Percentiles rank a stretch among this genome's conserved stretches.
Evolutionary conservation across 139 green algal species (phyloP).

Genomic region (Chlorella vulgaris): DNA sequence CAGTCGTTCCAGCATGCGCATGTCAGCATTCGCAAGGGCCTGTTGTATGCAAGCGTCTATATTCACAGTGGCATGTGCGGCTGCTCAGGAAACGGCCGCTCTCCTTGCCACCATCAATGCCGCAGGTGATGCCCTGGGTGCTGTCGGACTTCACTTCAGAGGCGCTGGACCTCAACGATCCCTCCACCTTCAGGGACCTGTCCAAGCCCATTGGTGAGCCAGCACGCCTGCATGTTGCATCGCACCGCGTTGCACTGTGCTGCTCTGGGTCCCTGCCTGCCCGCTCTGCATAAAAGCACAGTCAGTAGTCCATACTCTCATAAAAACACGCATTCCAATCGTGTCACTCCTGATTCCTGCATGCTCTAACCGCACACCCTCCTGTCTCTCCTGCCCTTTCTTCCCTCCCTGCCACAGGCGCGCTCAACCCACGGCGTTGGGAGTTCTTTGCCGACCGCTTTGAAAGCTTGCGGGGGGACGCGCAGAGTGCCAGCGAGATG

Average conservation of each 20-base stretch:
- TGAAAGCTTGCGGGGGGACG: slow-evolving; percentile 27
- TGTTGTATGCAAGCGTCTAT: no score
- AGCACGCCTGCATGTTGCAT: not conserved
- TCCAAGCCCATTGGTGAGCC: slow-evolving; percentile 81
- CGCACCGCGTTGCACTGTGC: no score
- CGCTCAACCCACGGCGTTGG: slow-evolving; percentile 82
- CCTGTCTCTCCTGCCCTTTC: not conserved
- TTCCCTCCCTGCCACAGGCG: slow-evolving; percentile 40
- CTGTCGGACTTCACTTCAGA: slow-evolving; percentile 82
- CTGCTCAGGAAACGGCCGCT: no score
- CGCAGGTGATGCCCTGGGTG: slow-evolving; percentile 91
- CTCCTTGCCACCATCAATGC: not conserved
- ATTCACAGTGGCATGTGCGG: no score
- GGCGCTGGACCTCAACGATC: slow-evolving; percentile 70
- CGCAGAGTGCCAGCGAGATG: slow-evolving; percentile 25
- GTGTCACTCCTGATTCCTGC: no score
- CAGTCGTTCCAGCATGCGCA: no score
- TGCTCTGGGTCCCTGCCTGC: not conserved
- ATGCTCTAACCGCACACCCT: not conserved
- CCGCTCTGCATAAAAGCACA: no score
- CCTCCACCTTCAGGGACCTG: slow-evolving; percentile 81
- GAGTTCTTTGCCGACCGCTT: slow-evolving; percentile 66
- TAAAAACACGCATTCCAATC: no score
- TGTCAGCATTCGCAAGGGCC: no score
- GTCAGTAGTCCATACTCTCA: no score